Base-by-base conservation (phyloP, 2,329 filamentous ascomycete species). In the Dothidotthia symphoricarpi region DNA sequence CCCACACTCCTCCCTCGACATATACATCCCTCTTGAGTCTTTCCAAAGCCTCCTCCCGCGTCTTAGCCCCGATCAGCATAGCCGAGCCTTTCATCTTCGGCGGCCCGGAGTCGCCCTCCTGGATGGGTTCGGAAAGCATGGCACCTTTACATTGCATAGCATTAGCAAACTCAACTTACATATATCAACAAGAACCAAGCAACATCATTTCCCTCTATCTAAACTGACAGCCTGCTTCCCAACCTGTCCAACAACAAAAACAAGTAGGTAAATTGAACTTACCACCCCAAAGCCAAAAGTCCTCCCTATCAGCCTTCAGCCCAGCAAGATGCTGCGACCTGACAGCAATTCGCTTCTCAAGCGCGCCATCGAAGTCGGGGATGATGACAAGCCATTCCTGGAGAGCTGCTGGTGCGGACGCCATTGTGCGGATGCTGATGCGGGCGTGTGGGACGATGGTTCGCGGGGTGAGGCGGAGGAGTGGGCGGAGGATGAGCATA, bases 21-120 rank as follows among this genome's bases (percentile, higher is more conserved):
- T 95, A 95, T 8, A 89, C 71, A 69, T 95, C 89, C 32, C 78
- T 75, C 64, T 77, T 78, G 31, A 95, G 63, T 34, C 77, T 59
- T 53, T 84, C 76, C 27, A 83, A 63, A 2, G 87, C 79, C 62
- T 88, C 84, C 48, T 89, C 84, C 54, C 77, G 80, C 7, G 76
- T 82, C 45, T 80, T 76, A 6, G 85, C 88, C 19, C 78, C 66
- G 26, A 80, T 72, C 17, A 94, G 73, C 57, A 93, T 70, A 13
- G 82, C 79, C 62, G 83, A 88, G 28, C 88, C 88, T 47, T 80
- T 79, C 69, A 93, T 88, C 60, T 85, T 81, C 28, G 80, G 77
- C 14, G 75, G 77, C 4, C 70, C 67, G 0, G 51, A 69, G 16
- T 83, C 75, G 41, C 77, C 78, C 35, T 84, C 78, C 5, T 77